Evolutionary conservation across 306 rosid genomes (phyloP), one percentile per base, ranked within the genome.

Genomic region (Aeschynomene evenia): DNA sequence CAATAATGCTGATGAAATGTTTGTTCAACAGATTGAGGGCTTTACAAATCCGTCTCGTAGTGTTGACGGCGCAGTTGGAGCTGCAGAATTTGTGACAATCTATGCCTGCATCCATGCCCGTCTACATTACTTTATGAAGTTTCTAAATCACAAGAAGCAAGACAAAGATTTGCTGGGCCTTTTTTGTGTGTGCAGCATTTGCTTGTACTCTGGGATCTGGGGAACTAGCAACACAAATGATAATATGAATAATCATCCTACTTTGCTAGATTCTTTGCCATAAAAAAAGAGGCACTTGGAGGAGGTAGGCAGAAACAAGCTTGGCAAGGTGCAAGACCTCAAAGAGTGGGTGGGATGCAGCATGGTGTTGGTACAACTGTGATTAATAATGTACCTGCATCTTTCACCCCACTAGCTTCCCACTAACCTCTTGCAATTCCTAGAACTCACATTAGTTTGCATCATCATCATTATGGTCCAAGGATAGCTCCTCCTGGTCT

Each of bases 11-110:
- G 51, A 48, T 37, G 8, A 22, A 60, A n/a, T 71, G n/a, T 48
- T 58, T 76, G 63, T 75, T 56, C 22, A 75, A 58, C 70, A 83
- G 87, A 46, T 83, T 64, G 87, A 83, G 76, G 87, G 79, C 79
- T 83, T 83, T 72, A 62, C 78, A 22, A 82, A 83, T 49, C 67
- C 15, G 4, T 79, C 82, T 26, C 26, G 79, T 49, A 83, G 79
- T 79, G 71, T 79, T 56, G 74, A 84, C 6, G 56, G 87, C 58
- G 84, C 82, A 8, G 87, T 83, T 60, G 62, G 82, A 76, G 3
- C 10, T 1, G 59, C 55, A 24, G 33, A 70, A 73, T 49, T 76
- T 21, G 15, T 48, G 71, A 63, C 3, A 18, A 83, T 83, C 59
- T 79, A 79, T 52, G 18, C 31, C 23, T 68, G 84, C 33, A 63